phyloP scores from a whole-genome alignment of 1,284 basidiomycete genomes.

The Sphaerobolus stellatus region DNA sequence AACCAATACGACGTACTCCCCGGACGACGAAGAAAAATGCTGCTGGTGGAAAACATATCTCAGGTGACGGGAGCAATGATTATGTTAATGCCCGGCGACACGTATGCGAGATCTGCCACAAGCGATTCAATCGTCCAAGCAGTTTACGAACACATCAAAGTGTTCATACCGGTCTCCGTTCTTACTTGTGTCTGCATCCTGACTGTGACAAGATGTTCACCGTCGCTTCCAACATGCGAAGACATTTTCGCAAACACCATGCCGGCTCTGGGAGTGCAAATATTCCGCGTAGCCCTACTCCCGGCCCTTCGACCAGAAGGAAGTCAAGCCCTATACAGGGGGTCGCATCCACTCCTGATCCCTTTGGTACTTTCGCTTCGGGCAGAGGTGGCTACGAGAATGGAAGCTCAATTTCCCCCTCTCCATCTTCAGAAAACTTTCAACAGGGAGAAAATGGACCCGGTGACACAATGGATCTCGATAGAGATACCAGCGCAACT shows the following conservation, averaged over 20 bases:
- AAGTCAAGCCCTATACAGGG: too few species aligned
- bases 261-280: too few species aligned
- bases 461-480: too few species aligned
- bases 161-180: slow-evolving; percentile 21
- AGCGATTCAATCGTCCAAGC: slow-evolving; percentile 26
- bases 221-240: slow-evolving; percentile 27
- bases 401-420: too few species aligned
- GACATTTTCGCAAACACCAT: slow-evolving; percentile 21
- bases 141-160: slow-evolving; percentile 25
- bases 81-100: slow-evolving; percentile 15
- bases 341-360: too few species aligned
- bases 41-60: background rate
- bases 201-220: slow-evolving; percentile 23
- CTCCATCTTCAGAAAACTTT: too few species aligned
- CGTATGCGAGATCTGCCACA: slow-evolving; percentile 24
- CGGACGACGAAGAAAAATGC: background rate
- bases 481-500: too few species aligned
- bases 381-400: too few species aligned
- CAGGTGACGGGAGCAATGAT: background rate
- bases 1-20: background rate
- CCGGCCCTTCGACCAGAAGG: too few species aligned
- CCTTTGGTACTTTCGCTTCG: too few species aligned
- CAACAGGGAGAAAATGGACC: too few species aligned
- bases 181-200: slow-evolving; percentile 11
- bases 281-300: too few species aligned